phyloP scores from a whole-genome alignment of 2,329 filamentous ascomycete genomes.

The Penicillium digitatum region DNA sequence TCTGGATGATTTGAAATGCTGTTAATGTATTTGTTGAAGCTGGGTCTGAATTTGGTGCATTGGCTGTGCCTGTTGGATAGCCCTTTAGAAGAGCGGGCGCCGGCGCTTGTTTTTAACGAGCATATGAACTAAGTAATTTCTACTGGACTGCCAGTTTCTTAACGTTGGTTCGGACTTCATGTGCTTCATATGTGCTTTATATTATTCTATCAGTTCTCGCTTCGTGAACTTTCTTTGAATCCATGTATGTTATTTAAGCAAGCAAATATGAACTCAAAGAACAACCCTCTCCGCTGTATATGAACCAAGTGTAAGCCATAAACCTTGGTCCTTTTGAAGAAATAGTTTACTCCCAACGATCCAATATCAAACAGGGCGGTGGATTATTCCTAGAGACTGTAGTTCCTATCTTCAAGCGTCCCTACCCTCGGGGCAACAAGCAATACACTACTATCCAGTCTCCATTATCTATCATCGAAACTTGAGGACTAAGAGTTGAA shows the following conservation, averaged over 20 bases:
- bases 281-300: neutral
- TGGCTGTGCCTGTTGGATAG: slow-evolving; percentile 1
- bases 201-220: neutral
- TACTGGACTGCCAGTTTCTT: neutral
- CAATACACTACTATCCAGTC: neutral
- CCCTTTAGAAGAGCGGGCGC: slow-evolving; percentile 10
- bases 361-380: neutral
- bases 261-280: neutral
- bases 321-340: neutral
- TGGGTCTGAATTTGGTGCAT: slow-evolving; percentile 3
- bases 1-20: slow-evolving; percentile 6
- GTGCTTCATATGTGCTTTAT: neutral
- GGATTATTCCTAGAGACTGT: neutral
- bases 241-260: neutral
- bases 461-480: neutral
- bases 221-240: neutral
- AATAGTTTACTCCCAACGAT: neutral
- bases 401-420: neutral
- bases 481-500: too few relatives aligned
- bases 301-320: neutral
- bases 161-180: neutral
- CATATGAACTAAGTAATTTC: slow-evolving; percentile 6
- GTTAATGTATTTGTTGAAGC: slow-evolving; percentile 10
- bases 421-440: neutral
- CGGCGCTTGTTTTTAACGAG: slow-evolving; percentile 12